A percentile compares a stretch with the other conserved stretches of the same genome.
These are phyloP conservation scores for Talaromyces nanjingensis DNA, from an alignment of 495 filamentous ascomycete species.

Conservation along the genomic window DNA sequence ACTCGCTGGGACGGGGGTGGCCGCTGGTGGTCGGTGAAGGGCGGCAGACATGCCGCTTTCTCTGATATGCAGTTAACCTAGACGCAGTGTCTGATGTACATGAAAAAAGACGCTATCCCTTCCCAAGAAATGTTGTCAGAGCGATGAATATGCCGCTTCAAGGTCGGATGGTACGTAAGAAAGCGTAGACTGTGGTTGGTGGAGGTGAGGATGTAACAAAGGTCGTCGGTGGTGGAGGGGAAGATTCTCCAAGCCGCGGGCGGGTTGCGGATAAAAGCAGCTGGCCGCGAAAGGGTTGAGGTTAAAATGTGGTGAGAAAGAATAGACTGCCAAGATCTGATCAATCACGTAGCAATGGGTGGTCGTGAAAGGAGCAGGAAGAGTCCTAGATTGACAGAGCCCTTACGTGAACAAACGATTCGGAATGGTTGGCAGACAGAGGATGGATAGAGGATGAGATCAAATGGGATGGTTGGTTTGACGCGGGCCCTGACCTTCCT, in stretches of 20 bases:
- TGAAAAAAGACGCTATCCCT: background rate
- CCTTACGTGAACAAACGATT: conserved; percentile 23
- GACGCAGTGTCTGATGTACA: background rate
- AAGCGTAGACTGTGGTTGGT: background rate
- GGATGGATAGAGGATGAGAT: background rate
- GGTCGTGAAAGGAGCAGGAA: background rate
- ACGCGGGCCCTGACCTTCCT: conserved; percentile 17
- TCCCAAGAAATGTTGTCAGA: background rate
- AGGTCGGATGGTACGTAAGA: background rate
- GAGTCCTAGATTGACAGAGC: conserved; percentile 15
- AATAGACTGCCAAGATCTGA: background rate
- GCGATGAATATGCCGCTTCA: background rate
- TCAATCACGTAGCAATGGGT: background rate
- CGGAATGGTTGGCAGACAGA: conserved; percentile 12
- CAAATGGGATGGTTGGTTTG: conserved; percentile 15
- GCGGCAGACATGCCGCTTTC: conserved; percentile 8
- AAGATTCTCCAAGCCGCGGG: conserved; percentile 18
- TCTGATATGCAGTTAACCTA: background rate
- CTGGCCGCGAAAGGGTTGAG: background rate
- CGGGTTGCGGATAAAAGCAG: conserved; percentile 5
- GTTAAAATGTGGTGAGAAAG: background rate
- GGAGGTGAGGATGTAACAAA: conserved; percentile 2
- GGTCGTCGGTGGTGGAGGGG: conserved; percentile 13
- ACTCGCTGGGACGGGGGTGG: background rate
- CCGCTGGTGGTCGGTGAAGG: conserved; percentile 4